These are phyloP conservation scores for Colletotrichum caudatum DNA, from an alignment of 2,329 filamentous ascomycete genomes.

Conservation along the genomic window DNA sequence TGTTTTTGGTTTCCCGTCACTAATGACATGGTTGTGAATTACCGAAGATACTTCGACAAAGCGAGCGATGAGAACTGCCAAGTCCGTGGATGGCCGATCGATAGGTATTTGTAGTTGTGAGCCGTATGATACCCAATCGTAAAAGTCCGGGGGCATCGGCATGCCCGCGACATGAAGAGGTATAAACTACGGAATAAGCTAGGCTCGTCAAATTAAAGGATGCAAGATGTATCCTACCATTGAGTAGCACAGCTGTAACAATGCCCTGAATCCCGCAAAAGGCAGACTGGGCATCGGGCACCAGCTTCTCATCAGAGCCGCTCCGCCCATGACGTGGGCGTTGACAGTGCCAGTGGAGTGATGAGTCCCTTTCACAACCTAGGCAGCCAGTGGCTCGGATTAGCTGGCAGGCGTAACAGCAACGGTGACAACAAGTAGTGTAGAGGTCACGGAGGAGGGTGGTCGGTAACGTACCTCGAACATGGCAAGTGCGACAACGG, in stretches of 20 bases:
- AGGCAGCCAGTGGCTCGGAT: constrained; percentile 16
- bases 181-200: constrained; percentile 55
- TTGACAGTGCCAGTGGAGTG: constrained; percentile 63
- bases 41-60: constrained; percentile 56
- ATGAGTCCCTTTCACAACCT: constrained; percentile 61
- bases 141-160: constrained; percentile 55
- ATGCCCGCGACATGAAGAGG: constrained; percentile 56
- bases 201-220: background rate
- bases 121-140: constrained; percentile 58
- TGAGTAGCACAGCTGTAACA: constrained; percentile 68
- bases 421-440: background rate
- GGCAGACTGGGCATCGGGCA: constrained; percentile 54
- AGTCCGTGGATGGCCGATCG: constrained; percentile 56
- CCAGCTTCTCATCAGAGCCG: constrained; percentile 66
- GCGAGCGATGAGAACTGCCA: constrained; percentile 56
- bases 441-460: background rate
- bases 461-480: constrained; percentile 64
- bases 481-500: constrained; percentile 69
- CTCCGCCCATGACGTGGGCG: constrained; percentile 70
- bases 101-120: constrained; percentile 50
- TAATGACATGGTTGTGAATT: constrained; percentile 50
- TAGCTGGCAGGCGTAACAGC: constrained; percentile 37
- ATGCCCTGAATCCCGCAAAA: constrained; percentile 61
- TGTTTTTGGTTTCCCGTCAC: constrained; percentile 54
- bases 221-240: constrained; percentile 56